phyloP scores from a whole-genome alignment of 2,329 filamentous ascomycete species.

The Verticillium albo-atrum region DNA sequence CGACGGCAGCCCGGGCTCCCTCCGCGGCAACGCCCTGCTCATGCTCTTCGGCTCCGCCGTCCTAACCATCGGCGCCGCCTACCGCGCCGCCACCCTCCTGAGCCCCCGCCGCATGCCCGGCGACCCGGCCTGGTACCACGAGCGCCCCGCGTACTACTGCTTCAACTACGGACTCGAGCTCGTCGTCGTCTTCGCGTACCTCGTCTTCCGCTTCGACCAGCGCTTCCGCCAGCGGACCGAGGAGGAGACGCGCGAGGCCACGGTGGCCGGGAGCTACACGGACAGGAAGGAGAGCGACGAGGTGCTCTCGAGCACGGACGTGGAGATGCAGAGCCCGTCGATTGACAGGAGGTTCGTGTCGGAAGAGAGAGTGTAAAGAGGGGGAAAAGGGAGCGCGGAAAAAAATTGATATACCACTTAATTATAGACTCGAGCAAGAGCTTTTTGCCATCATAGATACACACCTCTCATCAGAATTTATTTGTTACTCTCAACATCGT shows the following conservation, averaged over 20 bases:
- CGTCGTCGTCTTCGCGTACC: constrained; percentile 63
- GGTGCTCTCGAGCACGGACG: background rate
- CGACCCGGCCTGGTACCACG: constrained; percentile 65
- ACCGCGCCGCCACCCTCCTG: constrained; percentile 60
- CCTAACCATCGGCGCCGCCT: constrained; percentile 64
- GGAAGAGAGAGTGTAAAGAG: background rate
- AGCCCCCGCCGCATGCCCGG: constrained; percentile 33
- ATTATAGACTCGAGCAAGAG: background rate
- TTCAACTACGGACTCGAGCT: constrained; percentile 77
- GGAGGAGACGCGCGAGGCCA: background rate
- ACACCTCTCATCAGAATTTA: too few species aligned
- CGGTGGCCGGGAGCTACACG: background rate
- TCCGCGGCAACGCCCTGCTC: constrained; percentile 62
- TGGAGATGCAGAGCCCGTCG: background rate
- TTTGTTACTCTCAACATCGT: too few species aligned
- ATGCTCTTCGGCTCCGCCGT: constrained; percentile 54
- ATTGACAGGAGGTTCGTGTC: background rate
- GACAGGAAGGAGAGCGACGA: background rate
- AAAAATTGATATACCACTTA: background rate
- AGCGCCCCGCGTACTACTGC: constrained; percentile 70
- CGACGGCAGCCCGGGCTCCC: constrained; percentile 59
- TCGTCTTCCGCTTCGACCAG: constrained; percentile 64
- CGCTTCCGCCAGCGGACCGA: constrained; percentile 64
- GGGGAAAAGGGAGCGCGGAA: background rate
- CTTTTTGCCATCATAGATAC: too few species aligned